These are phyloP conservation scores for Tricholoma terreum DNA, from an alignment of 768 basidiomycete species.

Conservation along the genomic window DNA sequence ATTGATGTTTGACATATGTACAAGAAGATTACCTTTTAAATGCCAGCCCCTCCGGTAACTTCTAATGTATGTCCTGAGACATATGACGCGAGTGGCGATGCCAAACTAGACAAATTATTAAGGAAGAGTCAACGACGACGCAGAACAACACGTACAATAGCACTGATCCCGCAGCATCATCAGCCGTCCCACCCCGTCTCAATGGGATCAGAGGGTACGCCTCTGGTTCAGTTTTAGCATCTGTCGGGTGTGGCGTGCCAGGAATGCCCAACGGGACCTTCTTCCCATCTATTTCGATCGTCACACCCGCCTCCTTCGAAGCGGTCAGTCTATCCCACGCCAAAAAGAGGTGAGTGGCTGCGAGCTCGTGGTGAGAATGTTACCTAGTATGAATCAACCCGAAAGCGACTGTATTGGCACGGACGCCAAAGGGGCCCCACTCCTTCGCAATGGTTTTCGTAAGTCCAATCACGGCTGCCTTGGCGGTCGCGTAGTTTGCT, in stretches of 20 bases:
- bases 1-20: too few relatives aligned
- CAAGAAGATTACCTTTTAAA: too few relatives aligned
- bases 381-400: conserved; percentile 77
- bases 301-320: conserved; percentile 72
- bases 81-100: conserved; percentile 75
- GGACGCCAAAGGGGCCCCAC: conserved; percentile 81
- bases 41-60: conserved; percentile 79
- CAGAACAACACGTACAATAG: conserved; percentile 59
- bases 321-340: conserved; percentile 56
- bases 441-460: conserved; percentile 88
- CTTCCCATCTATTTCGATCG: conserved; percentile 80
- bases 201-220: conserved; percentile 56
- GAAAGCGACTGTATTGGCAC: conserved; percentile 79
- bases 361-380: conserved; percentile 4
- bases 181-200: conserved; percentile 59
- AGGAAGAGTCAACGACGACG: conserved; percentile 7
- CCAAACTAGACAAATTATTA: conserved; percentile 48
- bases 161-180: conserved; percentile 73
- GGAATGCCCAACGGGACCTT: conserved; percentile 83
- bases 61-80: conserved; percentile 82
- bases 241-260: conserved; percentile 39
- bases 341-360: background rate
- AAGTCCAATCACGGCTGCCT: conserved; percentile 72
- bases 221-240: conserved; percentile 25
- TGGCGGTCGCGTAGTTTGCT: conserved; percentile 78